A percentile compares a stretch with the other conserved stretches of the same genome.
phyloP scores from a whole-genome alignment of 768 basidiomycete genomes.

The Russula lepida region DNA sequence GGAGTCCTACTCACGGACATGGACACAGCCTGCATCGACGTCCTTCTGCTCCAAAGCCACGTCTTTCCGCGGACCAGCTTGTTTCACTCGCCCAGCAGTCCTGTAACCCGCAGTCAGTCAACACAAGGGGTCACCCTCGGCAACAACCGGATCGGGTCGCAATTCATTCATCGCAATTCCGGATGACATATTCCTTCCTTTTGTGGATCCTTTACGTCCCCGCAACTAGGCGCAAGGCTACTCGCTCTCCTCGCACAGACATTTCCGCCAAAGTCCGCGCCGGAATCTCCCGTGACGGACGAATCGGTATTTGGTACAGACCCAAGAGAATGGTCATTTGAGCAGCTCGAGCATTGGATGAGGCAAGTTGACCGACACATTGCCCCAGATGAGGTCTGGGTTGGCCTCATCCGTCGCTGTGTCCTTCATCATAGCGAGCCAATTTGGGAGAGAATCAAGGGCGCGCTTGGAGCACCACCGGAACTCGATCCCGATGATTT shows the following conservation, averaged over 20 bases:
- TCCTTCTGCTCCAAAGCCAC: constrained; percentile 32
- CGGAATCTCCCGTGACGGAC: constrained; percentile 21
- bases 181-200: constrained; percentile 74
- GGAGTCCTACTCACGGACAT: constrained; percentile 22
- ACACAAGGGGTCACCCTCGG: constrained; percentile 20
- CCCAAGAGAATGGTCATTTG: constrained; percentile 62
- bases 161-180: constrained; percentile 70
- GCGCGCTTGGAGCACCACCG: constrained; percentile 77
- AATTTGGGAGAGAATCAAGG: constrained; percentile 88
- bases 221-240: constrained; percentile 57
- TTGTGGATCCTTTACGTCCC: constrained; percentile 60
- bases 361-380: constrained; percentile 53
- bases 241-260: constrained; percentile 69
- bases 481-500: constrained; percentile 63
- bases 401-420: constrained; percentile 61
- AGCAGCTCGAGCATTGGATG: constrained; percentile 57
- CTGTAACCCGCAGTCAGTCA: constrained; percentile 37
- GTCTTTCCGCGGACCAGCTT: constrained; percentile 62
- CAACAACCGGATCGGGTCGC: constrained; percentile 26
- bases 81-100: constrained; percentile 63
- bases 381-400: constrained; percentile 66
- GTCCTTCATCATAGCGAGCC: constrained; percentile 72
- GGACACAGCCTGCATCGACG: constrained; percentile 35
- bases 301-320: constrained; percentile 37
- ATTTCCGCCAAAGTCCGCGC: constrained; percentile 31